phyloP scores from a whole-genome alignment of 2,329 filamentous ascomycete genomes.

The Penicillium decumbens region DNA sequence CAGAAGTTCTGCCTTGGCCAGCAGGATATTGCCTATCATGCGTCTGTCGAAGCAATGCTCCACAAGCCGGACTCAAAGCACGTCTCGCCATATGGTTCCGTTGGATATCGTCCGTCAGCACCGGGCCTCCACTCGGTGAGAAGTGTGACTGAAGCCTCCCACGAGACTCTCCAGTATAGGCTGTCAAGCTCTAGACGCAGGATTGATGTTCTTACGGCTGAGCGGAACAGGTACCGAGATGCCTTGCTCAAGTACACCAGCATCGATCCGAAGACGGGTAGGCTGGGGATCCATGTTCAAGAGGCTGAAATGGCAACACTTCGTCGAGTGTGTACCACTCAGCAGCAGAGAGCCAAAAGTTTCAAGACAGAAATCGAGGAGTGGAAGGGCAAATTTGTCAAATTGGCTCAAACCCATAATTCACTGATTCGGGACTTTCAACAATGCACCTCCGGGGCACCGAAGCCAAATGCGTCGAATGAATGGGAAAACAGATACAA shows the following conservation, averaged over 20 bases:
- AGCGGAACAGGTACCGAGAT: conserved; percentile 30
- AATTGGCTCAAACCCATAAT: conserved; percentile 17
- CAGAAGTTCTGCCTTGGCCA: conserved; percentile 16
- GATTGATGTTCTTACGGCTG: conserved; percentile 23
- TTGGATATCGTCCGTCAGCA: conserved; percentile 31
- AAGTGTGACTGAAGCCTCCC: conserved; percentile 18
- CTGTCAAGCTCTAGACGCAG: conserved; percentile 21
- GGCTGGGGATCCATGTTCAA: conserved; percentile 12
- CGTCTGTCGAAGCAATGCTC: neutral
- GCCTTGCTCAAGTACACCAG: conserved; percentile 21
- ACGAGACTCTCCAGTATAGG: conserved; percentile 21
- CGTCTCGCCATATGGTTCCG: conserved; percentile 30
- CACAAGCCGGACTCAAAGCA: neutral
- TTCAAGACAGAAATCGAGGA: conserved; percentile 26
- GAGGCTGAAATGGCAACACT: conserved; percentile 15
- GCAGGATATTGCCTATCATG: conserved; percentile 17
- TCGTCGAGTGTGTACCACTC: conserved; percentile 24
- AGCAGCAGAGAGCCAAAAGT: conserved; percentile 22
- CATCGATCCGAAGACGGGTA: conserved; percentile 28
- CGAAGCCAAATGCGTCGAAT: neutral
- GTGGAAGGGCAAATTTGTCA: conserved; percentile 22
- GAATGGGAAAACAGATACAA: conserved; percentile 1
- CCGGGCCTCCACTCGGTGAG: conserved; percentile 22
- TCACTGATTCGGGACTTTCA: conserved; percentile 8
- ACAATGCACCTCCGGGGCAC: neutral